These are phyloP conservation scores for Choricystis sp. DNA, from an alignment of 139 green algal genomes.

Conservation along the genomic window DNA sequence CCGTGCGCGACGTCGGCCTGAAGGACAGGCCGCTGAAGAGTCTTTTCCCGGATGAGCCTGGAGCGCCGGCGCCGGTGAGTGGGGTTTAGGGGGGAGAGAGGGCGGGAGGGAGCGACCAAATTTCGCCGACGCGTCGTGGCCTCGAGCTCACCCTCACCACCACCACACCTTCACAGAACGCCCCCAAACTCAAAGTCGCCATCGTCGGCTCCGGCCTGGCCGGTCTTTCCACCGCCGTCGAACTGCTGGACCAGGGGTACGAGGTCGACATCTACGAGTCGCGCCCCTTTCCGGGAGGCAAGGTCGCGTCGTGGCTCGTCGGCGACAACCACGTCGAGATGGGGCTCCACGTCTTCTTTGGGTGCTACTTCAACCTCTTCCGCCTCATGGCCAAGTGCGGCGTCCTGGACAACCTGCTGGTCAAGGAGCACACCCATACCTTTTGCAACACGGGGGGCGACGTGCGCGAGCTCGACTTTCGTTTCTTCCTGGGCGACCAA, in stretches of 20 bases:
- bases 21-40: conserved; percentile 74
- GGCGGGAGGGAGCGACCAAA: no score
- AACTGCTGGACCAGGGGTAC: conserved; percentile 81
- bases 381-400: conserved; percentile 90
- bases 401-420: conserved; percentile 80
- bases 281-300: conserved; percentile 79
- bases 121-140: no score
- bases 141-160: no score
- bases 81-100: no score
- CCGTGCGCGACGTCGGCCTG: conserved; percentile 36
- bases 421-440: conserved; percentile 94
- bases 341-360: conserved; percentile 93
- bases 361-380: conserved; percentile 91
- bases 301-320: conserved; percentile 71
- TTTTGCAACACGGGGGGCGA: conserved; percentile 87
- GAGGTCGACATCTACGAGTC: conserved; percentile 91
- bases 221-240: conserved; percentile 82
- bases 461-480: conserved; percentile 79
- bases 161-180: no score
- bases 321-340: conserved; percentile 98
- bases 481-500: conserved; percentile 55
- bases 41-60: conserved; percentile 60
- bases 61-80: conserved; percentile 30
- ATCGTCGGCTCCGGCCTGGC: conserved; percentile 74
- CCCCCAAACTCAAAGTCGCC: conserved; percentile 67